Percentiles rank a stretch among this genome's conserved stretches.
phyloP scores from a whole-genome alignment of 768 basidiomycete species.

The Suillus lakei region DNA sequence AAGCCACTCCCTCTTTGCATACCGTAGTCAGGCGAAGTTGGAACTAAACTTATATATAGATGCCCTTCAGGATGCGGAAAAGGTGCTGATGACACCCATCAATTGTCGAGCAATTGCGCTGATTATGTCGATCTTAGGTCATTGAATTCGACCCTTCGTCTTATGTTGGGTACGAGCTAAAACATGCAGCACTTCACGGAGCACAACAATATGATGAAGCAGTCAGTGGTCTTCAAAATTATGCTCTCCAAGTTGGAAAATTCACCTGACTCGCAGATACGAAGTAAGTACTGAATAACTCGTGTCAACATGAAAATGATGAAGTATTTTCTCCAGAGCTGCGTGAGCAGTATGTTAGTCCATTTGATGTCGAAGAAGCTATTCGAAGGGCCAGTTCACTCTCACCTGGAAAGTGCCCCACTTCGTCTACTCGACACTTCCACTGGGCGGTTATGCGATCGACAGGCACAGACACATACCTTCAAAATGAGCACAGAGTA shows the following conservation, averaged over 20 bases:
- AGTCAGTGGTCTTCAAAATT: not conserved
- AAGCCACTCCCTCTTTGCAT: not conserved
- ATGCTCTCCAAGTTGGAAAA: not conserved
- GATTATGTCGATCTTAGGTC: not conserved
- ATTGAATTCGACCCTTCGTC: constrained; percentile 1
- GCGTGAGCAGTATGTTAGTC: not conserved
- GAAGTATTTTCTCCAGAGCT: not conserved
- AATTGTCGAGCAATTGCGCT: not conserved
- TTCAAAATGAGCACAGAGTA: constrained; percentile 1
- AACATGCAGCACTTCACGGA: not conserved
- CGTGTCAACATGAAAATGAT: not conserved
- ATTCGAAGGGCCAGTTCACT: not conserved
- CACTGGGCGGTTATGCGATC: constrained; percentile 6
- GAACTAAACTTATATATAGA: not conserved
- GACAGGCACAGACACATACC: not conserved
- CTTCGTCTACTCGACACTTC: constrained; percentile 2
- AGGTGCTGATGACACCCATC: not conserved
- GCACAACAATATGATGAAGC: constrained; percentile 1
- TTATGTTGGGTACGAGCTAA: not conserved
- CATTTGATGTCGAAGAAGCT: not conserved
- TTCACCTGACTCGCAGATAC: not conserved
- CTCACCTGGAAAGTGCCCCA: not conserved
- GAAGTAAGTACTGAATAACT: not conserved
- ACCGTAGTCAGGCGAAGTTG: not conserved
- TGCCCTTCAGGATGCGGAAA: not conserved